Evolutionary conservation across 192 early-diverging fungal species (phyloP), one percentile per base, ranked within the genome.

Genomic region (Coemansia sp.): DNA sequence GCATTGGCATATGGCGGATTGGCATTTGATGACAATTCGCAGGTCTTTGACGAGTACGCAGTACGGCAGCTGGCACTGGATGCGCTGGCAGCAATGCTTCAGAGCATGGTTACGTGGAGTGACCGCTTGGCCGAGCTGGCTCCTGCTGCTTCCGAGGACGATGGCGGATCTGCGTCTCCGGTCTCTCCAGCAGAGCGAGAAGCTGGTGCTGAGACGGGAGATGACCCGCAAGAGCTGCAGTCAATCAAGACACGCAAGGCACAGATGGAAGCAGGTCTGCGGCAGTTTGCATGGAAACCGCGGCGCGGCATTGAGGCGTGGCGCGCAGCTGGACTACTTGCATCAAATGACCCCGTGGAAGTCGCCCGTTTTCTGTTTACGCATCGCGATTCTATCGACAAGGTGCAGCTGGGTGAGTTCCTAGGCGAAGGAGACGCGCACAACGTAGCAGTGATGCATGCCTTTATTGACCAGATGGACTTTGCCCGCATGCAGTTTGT

Each of bases 371-470:
- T 94, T 55, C 70, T 97, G 49, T 71, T 86, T 6, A 56, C 48
- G 10, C 42, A 15, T 44, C 51, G 67, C 41, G 87, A 87, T 0
- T 92, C 90, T 12, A 66, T 94, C 17, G 89, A 90, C 67, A 97
- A 97, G 72, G 71, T 85, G 26, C 82, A 87, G 68, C 82, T 97
- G 69, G 94, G 94, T 49, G 94, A 97, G 72, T 97, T 88, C 57
- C 74, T 97, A 28, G 94, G 94, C 28, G 92, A 97, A 64, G 91
- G 91, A 46, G 93, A 97, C 26, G 76, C 86, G 16, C 88, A 93
- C 56, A 93, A 94, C 80, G 89, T 97, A 57, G 81, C 87, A 7
- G 90, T 93, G 41, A 97, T 97, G 94, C 94, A 97, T 53, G 89
- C 92, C n/a, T 93, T 95, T 81, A 90, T 97, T 4, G 94, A 97